These are phyloP conservation scores for Xylariales sp. DNA, from an alignment of 2,329 filamentous ascomycete species.

Conservation along the genomic window DNA sequence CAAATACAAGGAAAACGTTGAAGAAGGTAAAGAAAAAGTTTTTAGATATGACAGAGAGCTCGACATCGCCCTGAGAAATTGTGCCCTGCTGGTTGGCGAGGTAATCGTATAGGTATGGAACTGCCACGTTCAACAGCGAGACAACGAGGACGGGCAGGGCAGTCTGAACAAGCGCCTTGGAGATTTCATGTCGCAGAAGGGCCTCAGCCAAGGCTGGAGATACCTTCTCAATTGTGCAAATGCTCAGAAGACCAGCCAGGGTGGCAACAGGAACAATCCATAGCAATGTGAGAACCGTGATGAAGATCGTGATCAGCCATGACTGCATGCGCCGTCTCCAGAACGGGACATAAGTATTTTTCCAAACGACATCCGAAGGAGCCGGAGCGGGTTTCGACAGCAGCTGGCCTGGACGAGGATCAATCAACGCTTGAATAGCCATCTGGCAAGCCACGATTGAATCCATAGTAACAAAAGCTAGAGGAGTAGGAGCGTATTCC, in stretches of 20 bases:
- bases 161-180: constrained; percentile 76
- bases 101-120: constrained; percentile 93
- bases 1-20: constrained; percentile 96
- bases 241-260: constrained; percentile 73
- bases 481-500: constrained; percentile 71
- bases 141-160: constrained; percentile 82
- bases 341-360: constrained; percentile 81
- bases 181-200: constrained; percentile 64
- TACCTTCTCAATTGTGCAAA: constrained; percentile 72
- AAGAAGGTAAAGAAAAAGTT: constrained; percentile 99
- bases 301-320: constrained; percentile 80
- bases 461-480: constrained; percentile 97
- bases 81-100: constrained; percentile 89
- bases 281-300: constrained; percentile 77
- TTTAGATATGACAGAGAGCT: constrained; percentile 92
- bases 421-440: constrained; percentile 91
- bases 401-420: constrained; percentile 81
- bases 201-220: constrained; percentile 65
- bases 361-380: constrained; percentile 91
- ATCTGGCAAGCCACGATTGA: constrained; percentile 90
- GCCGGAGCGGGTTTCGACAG: constrained; percentile 83
- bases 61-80: constrained; percentile 91
- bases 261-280: constrained; percentile 82
- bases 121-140: constrained; percentile 81
- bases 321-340: constrained; percentile 69